Evolutionary conservation across 2,329 filamentous ascomycete genomes (phyloP), one percentile per base, ranked within the genome.

Genomic region (Colletotrichum sansevieriae): DNA sequence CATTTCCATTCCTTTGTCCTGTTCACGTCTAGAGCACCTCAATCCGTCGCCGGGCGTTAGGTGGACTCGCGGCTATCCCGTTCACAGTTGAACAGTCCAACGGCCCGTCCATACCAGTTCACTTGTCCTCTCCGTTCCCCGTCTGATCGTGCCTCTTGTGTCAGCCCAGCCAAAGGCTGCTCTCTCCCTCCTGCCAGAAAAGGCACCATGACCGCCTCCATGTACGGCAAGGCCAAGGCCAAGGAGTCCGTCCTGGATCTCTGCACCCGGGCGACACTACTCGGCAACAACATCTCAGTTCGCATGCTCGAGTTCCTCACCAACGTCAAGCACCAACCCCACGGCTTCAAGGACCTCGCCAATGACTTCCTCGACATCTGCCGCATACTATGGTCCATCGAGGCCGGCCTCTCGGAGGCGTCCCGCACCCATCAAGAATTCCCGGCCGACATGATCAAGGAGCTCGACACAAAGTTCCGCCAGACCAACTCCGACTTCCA

Each of bases 321-420:
- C 63, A 83, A 85, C 4, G 83, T 84, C 66, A 88, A 87, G 72
- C 79, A 84, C 41, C 82, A 85, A 41, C 85, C 85, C 0, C 79
- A 84, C 59, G 86, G 87, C 37, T 88, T 91, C 76, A 84, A 87
- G 67, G 79, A 83, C 29, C 83, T 92, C 20, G 89, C 90, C 10
- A 84, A 86, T 70, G 88, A 90, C 71, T 91, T 92, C 74, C 84
- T 93, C 66, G 89, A 92, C 64, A 87, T 88, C 5, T 90, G 87
- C 75, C 85, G 89, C 62, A 86, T 89, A 47, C 81, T 92, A 47
- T 91, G 89, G 83, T 86, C 88, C n/a, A 89, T 92, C 70, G 89
- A 92, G 77, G 85, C 88, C 22, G 90, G 90, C 5, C 82, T 92
- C 61, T 78, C 80, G n/a, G 85, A 89, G 72, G 84, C 82, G 51